Conservation (phyloP, 176 grass and related monocot species). For the Oryza longistaminata region DNA sequence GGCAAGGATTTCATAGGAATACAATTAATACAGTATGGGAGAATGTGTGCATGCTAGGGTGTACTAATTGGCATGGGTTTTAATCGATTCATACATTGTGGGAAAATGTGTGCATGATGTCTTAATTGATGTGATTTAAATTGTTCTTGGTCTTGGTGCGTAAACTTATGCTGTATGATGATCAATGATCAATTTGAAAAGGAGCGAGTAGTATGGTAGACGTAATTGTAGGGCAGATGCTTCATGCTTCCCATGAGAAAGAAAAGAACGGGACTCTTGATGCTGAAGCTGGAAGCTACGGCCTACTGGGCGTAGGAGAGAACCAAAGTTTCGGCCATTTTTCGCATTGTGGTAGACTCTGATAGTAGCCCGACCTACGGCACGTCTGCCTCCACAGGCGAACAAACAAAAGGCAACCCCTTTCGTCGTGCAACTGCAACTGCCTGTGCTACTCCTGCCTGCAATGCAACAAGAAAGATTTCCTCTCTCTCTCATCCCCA, state of each 20-base stretch:
- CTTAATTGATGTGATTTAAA: too few relatives aligned
- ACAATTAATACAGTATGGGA: too few relatives aligned
- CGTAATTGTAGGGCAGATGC: constrained; percentile 23
- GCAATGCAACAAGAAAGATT: constrained; percentile 9
- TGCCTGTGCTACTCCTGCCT: background rate
- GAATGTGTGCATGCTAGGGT: too few relatives aligned
- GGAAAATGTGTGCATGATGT: too few relatives aligned
- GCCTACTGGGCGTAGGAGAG: background rate
- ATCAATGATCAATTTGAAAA: background rate
- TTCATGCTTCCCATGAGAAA: background rate
- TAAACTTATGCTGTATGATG: too few relatives aligned
- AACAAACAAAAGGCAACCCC: constrained; percentile 73
- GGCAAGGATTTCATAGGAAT: too few relatives aligned
- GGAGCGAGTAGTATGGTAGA: background rate
- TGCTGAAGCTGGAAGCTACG: background rate
- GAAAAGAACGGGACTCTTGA: background rate
- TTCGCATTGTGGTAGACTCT: background rate
- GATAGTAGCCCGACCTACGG: constrained; percentile 39
- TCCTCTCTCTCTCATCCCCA: background rate
- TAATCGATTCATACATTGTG: too few relatives aligned
- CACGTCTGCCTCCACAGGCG: constrained; percentile 33
- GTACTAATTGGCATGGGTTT: too few relatives aligned
- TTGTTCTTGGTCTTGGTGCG: too few relatives aligned
- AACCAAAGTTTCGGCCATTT: constrained; percentile 35
- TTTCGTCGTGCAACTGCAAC: constrained; percentile 52